phyloP scores from a whole-genome alignment of 176 grass and related monocot genomes.

The Oryza longistaminata region DNA sequence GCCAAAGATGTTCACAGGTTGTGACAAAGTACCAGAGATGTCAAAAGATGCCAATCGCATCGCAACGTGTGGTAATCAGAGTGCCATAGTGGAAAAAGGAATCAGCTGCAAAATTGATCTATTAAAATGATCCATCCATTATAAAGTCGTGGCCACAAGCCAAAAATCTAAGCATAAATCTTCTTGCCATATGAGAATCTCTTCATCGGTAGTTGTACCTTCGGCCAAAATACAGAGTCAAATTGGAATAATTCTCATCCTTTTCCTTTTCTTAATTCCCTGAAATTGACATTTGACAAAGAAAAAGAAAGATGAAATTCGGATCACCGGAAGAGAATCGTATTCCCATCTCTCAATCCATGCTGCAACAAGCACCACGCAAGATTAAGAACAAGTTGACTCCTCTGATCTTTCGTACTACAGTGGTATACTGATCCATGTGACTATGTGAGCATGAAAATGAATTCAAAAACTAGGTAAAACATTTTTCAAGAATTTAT shows the following conservation, averaged over 20 bases:
- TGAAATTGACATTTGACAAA: neutral
- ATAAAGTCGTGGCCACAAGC: neutral
- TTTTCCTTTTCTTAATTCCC: constrained; percentile 8
- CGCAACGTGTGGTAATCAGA: neutral
- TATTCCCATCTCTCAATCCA: constrained; percentile 1
- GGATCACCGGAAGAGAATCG: neutral
- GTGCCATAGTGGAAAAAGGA: neutral
- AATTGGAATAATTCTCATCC: neutral
- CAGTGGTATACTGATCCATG: too few relatives aligned
- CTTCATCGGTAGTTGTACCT: neutral
- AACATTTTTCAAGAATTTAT: too few relatives aligned
- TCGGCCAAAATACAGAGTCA: neutral
- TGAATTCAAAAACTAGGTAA: too few relatives aligned
- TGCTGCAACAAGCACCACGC: neutral
- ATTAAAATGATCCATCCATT: neutral
- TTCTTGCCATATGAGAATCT: neutral
- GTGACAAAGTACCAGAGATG: neutral
- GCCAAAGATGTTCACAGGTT: too few relatives aligned
- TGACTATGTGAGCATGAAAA: too few relatives aligned
- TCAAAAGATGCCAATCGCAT: neutral
- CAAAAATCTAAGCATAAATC: neutral
- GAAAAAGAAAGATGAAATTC: neutral
- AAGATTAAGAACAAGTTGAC: neutral
- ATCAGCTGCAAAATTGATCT: neutral
- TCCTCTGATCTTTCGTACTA: too few relatives aligned